These are phyloP conservation scores for Clavispora asparagi DNA, from an alignment of 805 yeast species.

Conservation along the genomic window DNA sequence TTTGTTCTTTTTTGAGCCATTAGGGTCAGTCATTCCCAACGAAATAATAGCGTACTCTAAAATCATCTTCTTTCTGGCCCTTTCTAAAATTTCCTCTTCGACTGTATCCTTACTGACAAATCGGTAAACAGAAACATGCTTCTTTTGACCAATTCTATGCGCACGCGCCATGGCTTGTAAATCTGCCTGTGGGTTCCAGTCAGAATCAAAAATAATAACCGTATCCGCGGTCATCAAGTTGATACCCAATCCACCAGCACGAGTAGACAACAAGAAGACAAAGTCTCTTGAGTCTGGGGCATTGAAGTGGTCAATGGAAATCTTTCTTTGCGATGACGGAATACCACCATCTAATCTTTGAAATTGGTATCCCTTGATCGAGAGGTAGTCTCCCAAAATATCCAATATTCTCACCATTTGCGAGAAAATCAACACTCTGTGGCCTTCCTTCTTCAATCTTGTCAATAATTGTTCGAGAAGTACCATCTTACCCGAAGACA, in stretches of 20 bases:
- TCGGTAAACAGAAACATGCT: constrained; percentile 95
- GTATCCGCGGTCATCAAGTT: constrained; percentile 99
- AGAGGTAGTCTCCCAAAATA: constrained; percentile 87
- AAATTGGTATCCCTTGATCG: constrained; percentile 80
- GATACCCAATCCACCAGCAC: constrained; percentile 99
- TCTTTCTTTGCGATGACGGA: constrained; percentile 87
- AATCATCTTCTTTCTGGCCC: constrained; percentile 97
- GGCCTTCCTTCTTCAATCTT: constrained; percentile 87
- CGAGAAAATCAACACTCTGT: constrained; percentile 87
- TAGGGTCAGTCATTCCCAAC: constrained; percentile 84
- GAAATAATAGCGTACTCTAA: constrained; percentile 96
- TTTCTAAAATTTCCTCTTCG: constrained; percentile 93
- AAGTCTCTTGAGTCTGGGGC: constrained; percentile 91
- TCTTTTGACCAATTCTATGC: constrained; percentile 98
- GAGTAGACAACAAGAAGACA: constrained; percentile 81
- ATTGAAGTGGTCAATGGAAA: constrained; percentile 94
- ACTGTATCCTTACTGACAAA: constrained; percentile 98
- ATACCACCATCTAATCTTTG: constrained; percentile 97
- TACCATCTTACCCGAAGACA: constrained; percentile 99
- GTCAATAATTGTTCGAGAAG: constrained; percentile 83
- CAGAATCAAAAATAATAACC: constrained; percentile 94
- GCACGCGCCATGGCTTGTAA: constrained; percentile 99
- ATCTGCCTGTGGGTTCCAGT: constrained; percentile 99
- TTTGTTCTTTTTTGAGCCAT: constrained; percentile 44
- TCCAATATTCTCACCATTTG: constrained; percentile 98